Conservation (phyloP, 176 grass and related monocot species). For the Oryza coarctata region DNA sequence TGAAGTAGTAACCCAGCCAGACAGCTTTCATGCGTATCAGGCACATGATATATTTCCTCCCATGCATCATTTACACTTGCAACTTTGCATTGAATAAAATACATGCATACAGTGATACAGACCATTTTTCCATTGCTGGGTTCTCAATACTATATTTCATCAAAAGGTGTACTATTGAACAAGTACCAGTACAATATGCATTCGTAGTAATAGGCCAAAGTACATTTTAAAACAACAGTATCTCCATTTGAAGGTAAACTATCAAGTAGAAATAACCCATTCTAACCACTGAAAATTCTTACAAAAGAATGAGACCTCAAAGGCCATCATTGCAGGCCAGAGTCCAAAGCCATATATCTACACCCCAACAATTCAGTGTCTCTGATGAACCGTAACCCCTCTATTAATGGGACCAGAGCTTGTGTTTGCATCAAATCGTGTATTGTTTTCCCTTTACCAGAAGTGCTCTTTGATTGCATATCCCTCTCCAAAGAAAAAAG, state of each 20-base stretch:
- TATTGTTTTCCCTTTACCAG: conserved; percentile 11
- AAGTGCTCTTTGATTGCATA: conserved; percentile 24
- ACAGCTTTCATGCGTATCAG: neutral
- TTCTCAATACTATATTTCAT: neutral
- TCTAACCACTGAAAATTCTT: conserved; percentile 44
- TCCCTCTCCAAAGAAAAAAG: conserved; percentile 14
- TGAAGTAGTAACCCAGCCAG: neutral
- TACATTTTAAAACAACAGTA: conserved; percentile 28
- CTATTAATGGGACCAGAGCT: neutral
- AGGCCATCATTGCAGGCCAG: conserved; percentile 24
- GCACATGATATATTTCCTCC: neutral
- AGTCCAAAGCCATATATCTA: conserved; percentile 53
- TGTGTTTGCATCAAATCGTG: conserved; percentile 37
- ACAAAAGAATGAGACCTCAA: conserved; percentile 51
- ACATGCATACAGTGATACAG: neutral
- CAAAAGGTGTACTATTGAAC: conserved; percentile 8
- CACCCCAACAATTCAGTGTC: conserved; percentile 43
- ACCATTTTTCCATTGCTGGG: neutral
- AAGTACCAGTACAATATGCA: conserved; percentile 31
- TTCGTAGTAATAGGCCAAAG: conserved; percentile 27
- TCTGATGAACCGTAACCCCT: conserved; percentile 9
- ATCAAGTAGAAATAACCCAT: conserved; percentile 28
- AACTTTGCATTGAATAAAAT: neutral
- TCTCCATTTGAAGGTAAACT: conserved; percentile 44
- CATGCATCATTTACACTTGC: neutral